Evolutionary conservation across 2,329 filamentous ascomycete species (phyloP).

Genomic region (Stachybotrys echinatus): DNA sequence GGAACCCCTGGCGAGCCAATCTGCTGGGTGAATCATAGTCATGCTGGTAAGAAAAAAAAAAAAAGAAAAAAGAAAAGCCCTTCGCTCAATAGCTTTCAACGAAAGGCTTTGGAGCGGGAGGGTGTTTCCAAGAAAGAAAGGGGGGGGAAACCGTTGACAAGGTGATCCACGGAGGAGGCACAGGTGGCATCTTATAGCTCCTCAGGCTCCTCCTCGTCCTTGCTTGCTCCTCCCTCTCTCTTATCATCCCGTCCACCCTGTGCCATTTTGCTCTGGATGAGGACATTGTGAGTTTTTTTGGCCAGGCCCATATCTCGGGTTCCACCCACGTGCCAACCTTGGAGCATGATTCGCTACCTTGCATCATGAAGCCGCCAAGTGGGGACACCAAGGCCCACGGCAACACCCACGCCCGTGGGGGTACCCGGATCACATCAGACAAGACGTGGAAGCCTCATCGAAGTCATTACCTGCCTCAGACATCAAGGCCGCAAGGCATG

Average conservation of each 20-base stretch:
- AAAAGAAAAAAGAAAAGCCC: no score
- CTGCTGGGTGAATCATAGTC: no score
- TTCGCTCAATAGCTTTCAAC: no score
- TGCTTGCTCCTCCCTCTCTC: neutral
- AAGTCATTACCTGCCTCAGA: neutral
- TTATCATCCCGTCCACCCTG: neutral
- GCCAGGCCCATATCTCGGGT: neutral
- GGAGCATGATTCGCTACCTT: neutral
- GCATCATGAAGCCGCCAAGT: neutral
- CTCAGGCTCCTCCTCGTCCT: no score
- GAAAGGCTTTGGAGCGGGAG: no score
- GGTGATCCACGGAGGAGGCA: neutral
- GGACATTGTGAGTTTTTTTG: neutral
- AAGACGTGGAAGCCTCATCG: neutral
- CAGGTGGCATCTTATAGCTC: neutral
- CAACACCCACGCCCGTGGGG: slow-evolving; percentile 1
- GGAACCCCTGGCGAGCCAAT: no score
- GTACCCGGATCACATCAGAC: neutral
- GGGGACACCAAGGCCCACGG: no score
- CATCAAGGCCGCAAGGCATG: no score
- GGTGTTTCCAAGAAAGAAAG: neutral
- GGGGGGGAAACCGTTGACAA: neutral
- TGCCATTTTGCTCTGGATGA: neutral
- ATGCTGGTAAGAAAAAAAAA: no score
- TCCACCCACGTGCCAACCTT: neutral